A percentile compares a stretch with the other conserved stretches of the same genome.
Conservation (phyloP, 177 flowering plant species). For the Vitis hybrid region DNA sequence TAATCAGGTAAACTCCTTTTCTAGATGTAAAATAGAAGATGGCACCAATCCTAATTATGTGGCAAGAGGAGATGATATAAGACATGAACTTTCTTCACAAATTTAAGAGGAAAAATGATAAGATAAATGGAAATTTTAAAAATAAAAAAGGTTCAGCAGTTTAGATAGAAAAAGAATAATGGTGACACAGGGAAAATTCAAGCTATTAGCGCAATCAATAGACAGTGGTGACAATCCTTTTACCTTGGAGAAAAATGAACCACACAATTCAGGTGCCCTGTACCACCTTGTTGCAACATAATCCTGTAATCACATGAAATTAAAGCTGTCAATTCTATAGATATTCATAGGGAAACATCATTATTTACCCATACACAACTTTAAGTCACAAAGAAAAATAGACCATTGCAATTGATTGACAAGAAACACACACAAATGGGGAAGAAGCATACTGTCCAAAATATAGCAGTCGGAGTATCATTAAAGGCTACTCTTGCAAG, state of each 20-base stretch:
- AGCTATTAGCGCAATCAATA: background rate
- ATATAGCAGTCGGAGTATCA: conserved; percentile 94
- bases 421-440: background rate
- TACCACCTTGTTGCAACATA: conserved; percentile 99
- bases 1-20: no score
- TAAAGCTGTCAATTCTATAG: background rate
- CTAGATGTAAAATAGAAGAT: no score
- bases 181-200: conserved; percentile 5
- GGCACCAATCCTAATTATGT: no score
- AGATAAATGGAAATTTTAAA: background rate
- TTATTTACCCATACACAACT: background rate
- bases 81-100: no score
- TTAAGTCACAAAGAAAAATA: background rate
- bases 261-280: conserved; percentile 95
- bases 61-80: no score
- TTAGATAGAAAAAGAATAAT: background rate
- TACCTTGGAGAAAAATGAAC: conserved; percentile 98
- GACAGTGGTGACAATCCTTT: background rate
- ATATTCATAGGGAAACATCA: background rate
- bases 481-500: conserved; percentile 95
- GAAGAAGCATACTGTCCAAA: conserved; percentile 79
- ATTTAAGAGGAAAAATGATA: no score
- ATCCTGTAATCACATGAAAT: conserved; percentile 50
- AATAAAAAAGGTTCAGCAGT: background rate
- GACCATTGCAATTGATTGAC: background rate